Conservation (phyloP, 495 filamentous ascomycete species). For the Tuber umbilicatum region DNA sequence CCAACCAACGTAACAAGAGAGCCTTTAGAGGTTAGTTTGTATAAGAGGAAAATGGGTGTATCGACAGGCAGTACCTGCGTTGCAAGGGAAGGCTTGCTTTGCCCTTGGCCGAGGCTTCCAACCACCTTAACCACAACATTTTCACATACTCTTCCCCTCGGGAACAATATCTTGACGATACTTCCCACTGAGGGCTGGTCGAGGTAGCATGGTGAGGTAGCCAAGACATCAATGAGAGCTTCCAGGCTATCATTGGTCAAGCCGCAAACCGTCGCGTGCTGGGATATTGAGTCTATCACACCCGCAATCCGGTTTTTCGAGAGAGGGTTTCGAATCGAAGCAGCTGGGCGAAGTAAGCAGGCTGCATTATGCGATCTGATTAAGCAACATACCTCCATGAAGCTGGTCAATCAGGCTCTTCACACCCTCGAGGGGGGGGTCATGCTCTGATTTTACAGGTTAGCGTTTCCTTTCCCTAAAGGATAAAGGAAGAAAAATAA, state of each 20-base stretch:
- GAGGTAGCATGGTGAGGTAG: conserved; percentile 55
- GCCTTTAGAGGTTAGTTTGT: conserved; percentile 43
- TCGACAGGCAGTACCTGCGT: conserved; percentile 48
- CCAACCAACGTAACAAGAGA: conserved; percentile 69
- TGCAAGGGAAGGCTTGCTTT: conserved; percentile 64
- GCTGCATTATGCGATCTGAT: conserved; percentile 10
- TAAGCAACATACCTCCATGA: conserved; percentile 22
- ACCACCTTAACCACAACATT: conserved; percentile 61
- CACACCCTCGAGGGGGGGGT: conserved; percentile 17
- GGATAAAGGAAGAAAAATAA: background rate
- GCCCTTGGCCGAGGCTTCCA: conserved; percentile 69
- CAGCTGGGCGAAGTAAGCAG: conserved; percentile 31
- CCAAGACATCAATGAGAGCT: conserved; percentile 61
- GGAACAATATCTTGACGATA: conserved; percentile 70
- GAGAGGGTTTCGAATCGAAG: conserved; percentile 29
- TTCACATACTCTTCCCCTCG: conserved; percentile 55
- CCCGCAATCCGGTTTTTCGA: conserved; percentile 27
- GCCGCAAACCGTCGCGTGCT: conserved; percentile 46
- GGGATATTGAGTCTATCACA: conserved; percentile 36
- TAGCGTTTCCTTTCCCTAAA: background rate
- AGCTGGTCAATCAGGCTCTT: conserved; percentile 26
- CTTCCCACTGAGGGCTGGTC: conserved; percentile 65
- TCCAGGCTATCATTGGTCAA: conserved; percentile 55
- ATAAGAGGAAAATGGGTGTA: background rate
- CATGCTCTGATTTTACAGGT: conserved; percentile 13